A percentile compares a stretch with the other conserved stretches of the same genome.
Evolutionary conservation across 257 asterid species (phyloP).

Genomic region (Anisodus acutangulus): DNA sequence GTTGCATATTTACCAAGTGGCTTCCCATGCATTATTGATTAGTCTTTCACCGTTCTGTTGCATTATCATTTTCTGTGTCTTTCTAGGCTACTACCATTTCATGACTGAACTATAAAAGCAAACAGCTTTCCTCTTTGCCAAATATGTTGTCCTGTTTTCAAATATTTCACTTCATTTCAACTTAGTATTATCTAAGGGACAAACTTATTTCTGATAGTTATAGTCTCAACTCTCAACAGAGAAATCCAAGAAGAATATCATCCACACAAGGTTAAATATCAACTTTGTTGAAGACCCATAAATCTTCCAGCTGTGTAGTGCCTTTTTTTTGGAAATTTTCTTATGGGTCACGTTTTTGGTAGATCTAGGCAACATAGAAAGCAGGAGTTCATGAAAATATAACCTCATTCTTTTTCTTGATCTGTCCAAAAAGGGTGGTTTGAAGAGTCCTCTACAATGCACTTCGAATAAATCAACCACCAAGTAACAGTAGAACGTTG

Average conservation of each 20-base stretch:
- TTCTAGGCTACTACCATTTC: background rate
- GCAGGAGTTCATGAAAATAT: background rate
- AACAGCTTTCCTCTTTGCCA: background rate
- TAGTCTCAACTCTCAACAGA: background rate
- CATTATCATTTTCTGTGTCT: background rate
- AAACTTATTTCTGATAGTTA: background rate
- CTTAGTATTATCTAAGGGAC: background rate
- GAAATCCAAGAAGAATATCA: background rate
- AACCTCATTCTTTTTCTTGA: background rate
- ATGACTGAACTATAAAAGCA: background rate
- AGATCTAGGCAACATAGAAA: background rate
- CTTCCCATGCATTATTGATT: background rate
- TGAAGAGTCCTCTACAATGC: background rate
- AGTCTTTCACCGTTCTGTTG: background rate
- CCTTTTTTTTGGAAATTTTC: background rate
- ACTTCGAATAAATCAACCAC: background rate
- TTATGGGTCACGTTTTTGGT: too few relatives aligned
- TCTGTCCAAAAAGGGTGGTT: background rate
- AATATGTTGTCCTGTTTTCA: background rate
- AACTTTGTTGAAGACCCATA: background rate
- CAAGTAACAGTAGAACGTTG: background rate
- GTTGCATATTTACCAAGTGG: background rate
- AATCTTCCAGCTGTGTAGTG: background rate
- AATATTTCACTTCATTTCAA: slow-evolving; percentile 14
- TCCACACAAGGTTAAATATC: background rate